Conservation (phyloP, 768 basidiomycete genomes). For the Suillus decipiens region DNA sequence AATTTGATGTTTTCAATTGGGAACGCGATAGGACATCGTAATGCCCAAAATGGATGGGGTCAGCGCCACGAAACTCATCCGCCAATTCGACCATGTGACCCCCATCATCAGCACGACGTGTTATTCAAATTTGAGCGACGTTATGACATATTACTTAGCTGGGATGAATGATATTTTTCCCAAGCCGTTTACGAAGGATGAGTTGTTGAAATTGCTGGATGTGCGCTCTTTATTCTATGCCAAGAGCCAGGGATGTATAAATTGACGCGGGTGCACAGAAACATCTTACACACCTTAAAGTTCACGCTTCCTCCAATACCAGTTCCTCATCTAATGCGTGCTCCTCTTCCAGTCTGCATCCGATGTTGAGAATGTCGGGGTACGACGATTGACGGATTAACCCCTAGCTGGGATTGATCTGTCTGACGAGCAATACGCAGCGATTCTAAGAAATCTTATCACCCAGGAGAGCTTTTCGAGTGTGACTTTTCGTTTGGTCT, state of each 20-base stretch:
- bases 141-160: constrained; percentile 71
- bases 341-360: constrained; percentile 7
- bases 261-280: constrained; percentile 49
- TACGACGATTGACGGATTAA: constrained; percentile 61
- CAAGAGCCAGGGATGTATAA: too few relatives aligned
- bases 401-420: constrained; percentile 88
- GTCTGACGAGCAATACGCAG: constrained; percentile 83
- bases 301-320: constrained; percentile 39
- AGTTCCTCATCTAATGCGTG: constrained; percentile 14
- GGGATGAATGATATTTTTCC: constrained; percentile 98
- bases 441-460: constrained; percentile 75
- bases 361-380: neutral
- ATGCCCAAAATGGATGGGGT: constrained; percentile 91
- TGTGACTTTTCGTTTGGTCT: constrained; percentile 27
- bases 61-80: constrained; percentile 87
- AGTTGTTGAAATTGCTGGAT: constrained; percentile 89
- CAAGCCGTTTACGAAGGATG: constrained; percentile 95
- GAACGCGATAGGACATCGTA: constrained; percentile 71
- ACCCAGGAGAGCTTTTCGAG: constrained; percentile 60
- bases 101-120: constrained; percentile 99
- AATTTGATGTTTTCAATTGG: constrained; percentile 8
- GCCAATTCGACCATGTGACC: constrained; percentile 92
- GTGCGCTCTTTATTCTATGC: constrained; percentile 35
- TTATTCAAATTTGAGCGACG: constrained; percentile 89
- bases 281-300: constrained; percentile 85